Base-by-base conservation (phyloP, 2,329 filamentous ascomycete species). In the Cryoendolithus antarcticus region DNA sequence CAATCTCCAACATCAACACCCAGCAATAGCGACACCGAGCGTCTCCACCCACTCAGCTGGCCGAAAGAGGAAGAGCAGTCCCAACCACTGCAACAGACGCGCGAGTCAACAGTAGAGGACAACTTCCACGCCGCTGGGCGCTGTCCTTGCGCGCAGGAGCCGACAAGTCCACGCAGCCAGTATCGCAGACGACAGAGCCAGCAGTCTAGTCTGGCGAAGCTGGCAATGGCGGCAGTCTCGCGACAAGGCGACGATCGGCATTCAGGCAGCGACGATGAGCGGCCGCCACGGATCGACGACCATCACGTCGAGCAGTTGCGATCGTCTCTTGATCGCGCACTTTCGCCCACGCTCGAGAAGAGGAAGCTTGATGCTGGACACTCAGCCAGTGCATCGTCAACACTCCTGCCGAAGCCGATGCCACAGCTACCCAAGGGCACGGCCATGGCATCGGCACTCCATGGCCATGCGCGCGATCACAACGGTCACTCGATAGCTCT, bases 401-500 rank as follows among this genome's bases (percentile, higher is more conserved):
- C 3, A 29, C 38, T 13, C 24, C 38, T 12, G 31, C 32, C 38
- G 8, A 28, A 36, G 33, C 44, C 43, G 27, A 19, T 37, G 29
- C 28, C 34, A 35, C 15, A 42, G 35, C 34, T 30, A 28, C 19
- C 35, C 36, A 38, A 38, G 44, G 30, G 34, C 35, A 31, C 34
- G 41, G 9, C 37, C 30, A 34, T 56, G 32, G 48, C 46, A 7
- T 47, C 48, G 19, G 53, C 54, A 21, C 44, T 57, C 41, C 45
- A 45, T 28, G 53, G 52, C 39, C 40, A 41, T 3, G 37, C 53
- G 4, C 44, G 49, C 28, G 51, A 54, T 19, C 37, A 42, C 5
- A 50, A 37, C 5, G 45, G 49, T 35, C 48, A 50, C 11, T 52
- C 42, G 34, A 50, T 50, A 34, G 70, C 74, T 29, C 54, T 77